phyloP scores from a whole-genome alignment of 2,329 filamentous ascomycete genomes.

The Tolypocladium album region DNA sequence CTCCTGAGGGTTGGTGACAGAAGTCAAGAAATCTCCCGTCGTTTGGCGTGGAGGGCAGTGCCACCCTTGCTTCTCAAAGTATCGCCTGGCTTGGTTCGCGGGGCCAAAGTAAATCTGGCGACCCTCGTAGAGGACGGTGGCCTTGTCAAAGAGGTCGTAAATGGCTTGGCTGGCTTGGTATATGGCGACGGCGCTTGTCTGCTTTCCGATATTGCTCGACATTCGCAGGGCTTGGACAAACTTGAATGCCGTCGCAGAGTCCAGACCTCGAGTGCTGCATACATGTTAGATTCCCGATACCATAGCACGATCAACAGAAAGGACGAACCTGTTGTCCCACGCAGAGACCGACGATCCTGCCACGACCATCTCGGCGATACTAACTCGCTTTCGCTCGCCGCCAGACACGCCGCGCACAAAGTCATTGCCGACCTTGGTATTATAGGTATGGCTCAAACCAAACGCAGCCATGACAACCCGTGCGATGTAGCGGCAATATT shows the following conservation, averaged over 20 bases:
- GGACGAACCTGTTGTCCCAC: constrained; percentile 56
- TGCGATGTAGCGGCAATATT: constrained; percentile 52
- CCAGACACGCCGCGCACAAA: constrained; percentile 62
- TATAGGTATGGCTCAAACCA: constrained; percentile 59
- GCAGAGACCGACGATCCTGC: constrained; percentile 42
- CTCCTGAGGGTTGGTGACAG: constrained; percentile 54
- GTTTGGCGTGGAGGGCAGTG: constrained; percentile 56
- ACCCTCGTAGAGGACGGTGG: constrained; percentile 64
- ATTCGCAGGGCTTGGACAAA: constrained; percentile 59
- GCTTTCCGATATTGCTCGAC: constrained; percentile 51
- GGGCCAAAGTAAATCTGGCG: constrained; percentile 68
- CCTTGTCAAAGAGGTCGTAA: constrained; percentile 68
- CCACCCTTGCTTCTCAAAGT: constrained; percentile 61
- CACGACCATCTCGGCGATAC: constrained; percentile 67
- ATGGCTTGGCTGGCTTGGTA: constrained; percentile 63
- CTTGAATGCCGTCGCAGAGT: constrained; percentile 62
- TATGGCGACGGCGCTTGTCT: constrained; percentile 55
- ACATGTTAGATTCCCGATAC: neutral
- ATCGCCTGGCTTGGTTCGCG: constrained; percentile 45
- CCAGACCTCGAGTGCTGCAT: constrained; percentile 53
- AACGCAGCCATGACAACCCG: constrained; percentile 61
- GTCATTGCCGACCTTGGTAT: constrained; percentile 67
- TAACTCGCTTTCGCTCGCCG: constrained; percentile 69
- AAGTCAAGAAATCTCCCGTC: constrained; percentile 59
- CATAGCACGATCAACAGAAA: too few species aligned